Evolutionary conservation across 495 filamentous ascomycete species (phyloP), one percentile per base, ranked within the genome.

Genomic region (Trichoderma virens): DNA sequence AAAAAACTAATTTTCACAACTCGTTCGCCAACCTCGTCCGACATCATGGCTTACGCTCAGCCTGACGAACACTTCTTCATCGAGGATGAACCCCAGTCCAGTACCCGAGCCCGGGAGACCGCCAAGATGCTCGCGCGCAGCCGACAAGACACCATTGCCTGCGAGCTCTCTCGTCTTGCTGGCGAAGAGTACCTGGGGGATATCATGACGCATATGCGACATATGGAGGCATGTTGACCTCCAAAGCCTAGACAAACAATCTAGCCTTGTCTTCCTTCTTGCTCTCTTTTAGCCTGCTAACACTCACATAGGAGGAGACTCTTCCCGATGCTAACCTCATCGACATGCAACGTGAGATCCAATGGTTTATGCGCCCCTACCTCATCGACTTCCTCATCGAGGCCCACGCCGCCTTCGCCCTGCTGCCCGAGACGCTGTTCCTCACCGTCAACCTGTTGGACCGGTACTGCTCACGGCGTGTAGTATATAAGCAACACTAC

Each of bases 401-500:
- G 83, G 94, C 94, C 51, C 95, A 99, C 73, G 87, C 87, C 65
- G 93, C 93, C 20, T 99, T 97, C 79, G 88, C 90, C 64, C 86
- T 99, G 8, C 82, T 97, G 18, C 94, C 94, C 9, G 92, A 96
- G 73, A 98, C 94, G 0, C 80, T 98, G 62, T 96, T 96, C 82
- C 82, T 99, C 65, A 91, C 95, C 7, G 88, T 97, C 78, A 99
- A 99, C 74, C 86, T 99, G 30, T 84, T 99, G 64, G 94, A 99
- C 71, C 83, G 94, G 67, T 99, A 99, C 79, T 99, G 94, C 80
- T 97, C 94, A 59, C 91, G 90, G 73, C 86, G 95, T 68, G 90
- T 99, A n/a, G 94, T 99, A 43, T 99, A 98, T 78, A 98, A 98
- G 82, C 89, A 93, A 67, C 94, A 99, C 76, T 99, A 99, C 71